Evolutionary conservation across 345 rosid genomes (phyloP).

Genomic region (Salix suchowensis): DNA sequence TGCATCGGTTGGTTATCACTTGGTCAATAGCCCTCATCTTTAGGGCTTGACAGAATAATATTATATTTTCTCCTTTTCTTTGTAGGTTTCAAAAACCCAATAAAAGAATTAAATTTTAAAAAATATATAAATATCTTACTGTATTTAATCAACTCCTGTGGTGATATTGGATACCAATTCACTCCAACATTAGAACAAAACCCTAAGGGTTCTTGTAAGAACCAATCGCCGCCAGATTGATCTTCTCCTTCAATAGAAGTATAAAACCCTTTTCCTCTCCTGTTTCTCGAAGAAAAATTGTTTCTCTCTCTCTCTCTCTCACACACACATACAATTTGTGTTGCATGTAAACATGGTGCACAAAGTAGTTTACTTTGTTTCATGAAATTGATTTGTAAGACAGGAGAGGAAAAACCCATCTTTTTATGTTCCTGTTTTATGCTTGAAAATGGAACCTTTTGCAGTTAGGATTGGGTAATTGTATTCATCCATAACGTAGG

Average conservation of each 20-base stretch:
- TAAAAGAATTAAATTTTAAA: neutral
- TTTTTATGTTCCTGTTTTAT: constrained; percentile 7
- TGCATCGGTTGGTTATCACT: constrained; percentile 37
- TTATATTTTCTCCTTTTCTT: neutral
- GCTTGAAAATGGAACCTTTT: constrained; percentile 11
- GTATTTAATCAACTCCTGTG: constrained; percentile 30
- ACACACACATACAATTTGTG: neutral
- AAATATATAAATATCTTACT: constrained; percentile 3
- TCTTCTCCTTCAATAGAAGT: constrained; percentile 34
- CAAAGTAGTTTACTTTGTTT: constrained; percentile 2
- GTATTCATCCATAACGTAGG: neutral
- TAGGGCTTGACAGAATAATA: constrained; percentile 3
- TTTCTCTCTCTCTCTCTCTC: neutral
- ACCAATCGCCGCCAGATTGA: constrained; percentile 75
- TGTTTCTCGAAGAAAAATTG: neutral
- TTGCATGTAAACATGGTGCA: constrained; percentile 18
- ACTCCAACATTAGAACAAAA: constrained; percentile 36
- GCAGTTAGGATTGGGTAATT: constrained; percentile 10
- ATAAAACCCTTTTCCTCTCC: neutral
- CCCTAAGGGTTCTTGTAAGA: constrained; percentile 92
- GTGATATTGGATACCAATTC: neutral
- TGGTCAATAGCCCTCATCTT: constrained; percentile 36
- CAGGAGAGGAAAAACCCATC: neutral
- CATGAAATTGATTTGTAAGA: neutral
- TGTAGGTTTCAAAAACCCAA: neutral